Conservation (phyloP, 2,329 filamentous ascomycete species). For the Sclerotinia spermophila region DNA sequence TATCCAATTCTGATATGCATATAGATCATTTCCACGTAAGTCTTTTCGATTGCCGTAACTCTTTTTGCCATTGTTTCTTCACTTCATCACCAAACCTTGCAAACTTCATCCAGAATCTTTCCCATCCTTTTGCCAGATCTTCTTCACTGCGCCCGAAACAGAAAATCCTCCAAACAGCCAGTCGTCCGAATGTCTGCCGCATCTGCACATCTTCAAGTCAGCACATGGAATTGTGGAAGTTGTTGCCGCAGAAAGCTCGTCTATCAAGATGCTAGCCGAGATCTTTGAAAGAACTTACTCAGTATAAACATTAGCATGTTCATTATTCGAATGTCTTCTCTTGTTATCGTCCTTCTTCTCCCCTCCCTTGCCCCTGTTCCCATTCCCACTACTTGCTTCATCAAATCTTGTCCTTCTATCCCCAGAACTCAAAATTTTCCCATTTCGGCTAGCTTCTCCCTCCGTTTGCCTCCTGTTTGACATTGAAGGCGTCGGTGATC, state of each 20-base stretch:
- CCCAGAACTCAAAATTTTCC: background rate
- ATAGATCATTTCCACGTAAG: background rate
- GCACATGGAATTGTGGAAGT: background rate
- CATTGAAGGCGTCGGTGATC: conserved; percentile 10
- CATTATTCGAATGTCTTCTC: conserved; percentile 12
- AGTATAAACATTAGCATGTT: conserved; percentile 21
- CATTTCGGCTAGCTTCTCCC: background rate
- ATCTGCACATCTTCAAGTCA: conserved; percentile 1
- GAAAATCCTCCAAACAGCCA: conserved; percentile 23
- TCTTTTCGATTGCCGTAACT: background rate
- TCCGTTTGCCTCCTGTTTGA: conserved; percentile 1
- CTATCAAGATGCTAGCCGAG: background rate
- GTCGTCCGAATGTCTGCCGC: conserved; percentile 23
- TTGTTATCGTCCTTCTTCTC: conserved; percentile 10
- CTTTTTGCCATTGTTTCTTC: background rate
- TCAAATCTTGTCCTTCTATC: background rate
- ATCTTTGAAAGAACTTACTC: conserved; percentile 8
- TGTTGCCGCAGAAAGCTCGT: background rate
- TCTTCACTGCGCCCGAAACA: conserved; percentile 15
- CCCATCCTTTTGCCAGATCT: conserved; percentile 20
- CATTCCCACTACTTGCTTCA: background rate
- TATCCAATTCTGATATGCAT: background rate
- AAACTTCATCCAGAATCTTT: conserved; percentile 11
- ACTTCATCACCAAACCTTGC: background rate
- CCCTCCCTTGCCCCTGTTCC: background rate